Base-by-base conservation (phyloP, 768 basidiomycete genomes). In the Leccinum fibrillosum region DNA sequence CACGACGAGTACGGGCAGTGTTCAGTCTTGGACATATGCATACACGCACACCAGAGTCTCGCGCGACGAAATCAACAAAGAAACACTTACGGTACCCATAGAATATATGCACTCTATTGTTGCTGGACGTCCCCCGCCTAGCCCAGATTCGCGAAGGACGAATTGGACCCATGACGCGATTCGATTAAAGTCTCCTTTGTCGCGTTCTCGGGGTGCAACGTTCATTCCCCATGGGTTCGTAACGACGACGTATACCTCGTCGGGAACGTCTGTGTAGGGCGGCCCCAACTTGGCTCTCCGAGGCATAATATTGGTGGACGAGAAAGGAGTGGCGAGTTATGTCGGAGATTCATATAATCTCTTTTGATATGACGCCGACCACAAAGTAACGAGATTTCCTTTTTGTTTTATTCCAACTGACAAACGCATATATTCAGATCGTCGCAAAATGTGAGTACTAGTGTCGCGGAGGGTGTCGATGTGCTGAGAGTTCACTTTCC, bases 371-470 rank as follows among this genome's bases (percentile, higher is more conserved):
- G 62, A 39, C 62, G 48, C 35, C 21, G n/a, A 35, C 23, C 13
- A 53, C 56, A 58, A 56, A 53, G 64, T 61, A 66, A 59, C 47
- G 51, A 65, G 21, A 15, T 56, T 47, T 21, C 56, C 23, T 11
- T 47, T 44, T 56, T 15, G 11, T 34, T n/a, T 49, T 9, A 5
- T 39, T 37, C 42, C 50, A 28, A 53, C 55, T 53, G 32, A 70
- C 60, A 53, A 47, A 51, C 32, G 1, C 21, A 11, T 13, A 11
- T 12, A 37, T 26, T 5, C 28, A 58, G 55, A 10, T 75, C 84
- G 1, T 85, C 84, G 47, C 76, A 80, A 62, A 82, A 83, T 71
- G 86, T 85, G 52, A 35, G 72, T 28, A 1, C n/a, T n/a, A n/a
- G n/a, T n/a, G n/a, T 34, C 13, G 1, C 5, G 3, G 21, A 39